phyloP scores from a whole-genome alignment of 192 early-diverging fungal species.

The Diversispora epigaea region DNA sequence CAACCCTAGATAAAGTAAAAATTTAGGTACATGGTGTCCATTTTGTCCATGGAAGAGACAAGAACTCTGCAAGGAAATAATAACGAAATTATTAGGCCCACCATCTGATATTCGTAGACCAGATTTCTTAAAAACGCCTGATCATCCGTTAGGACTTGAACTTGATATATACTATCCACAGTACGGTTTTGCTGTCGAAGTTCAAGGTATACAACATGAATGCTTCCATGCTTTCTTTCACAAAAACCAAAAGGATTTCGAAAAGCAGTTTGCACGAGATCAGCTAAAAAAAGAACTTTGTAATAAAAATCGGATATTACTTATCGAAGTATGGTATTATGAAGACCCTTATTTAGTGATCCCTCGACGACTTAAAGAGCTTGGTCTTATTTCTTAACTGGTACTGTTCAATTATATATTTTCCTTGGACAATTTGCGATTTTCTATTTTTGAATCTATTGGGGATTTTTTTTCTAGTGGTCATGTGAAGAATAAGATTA shows the following conservation, averaged over 20 bases:
- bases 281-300: constrained; percentile 18
- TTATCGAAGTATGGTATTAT: constrained; percentile 16
- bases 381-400: constrained; percentile 12
- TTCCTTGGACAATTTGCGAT: neutral
- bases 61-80: constrained; percentile 7
- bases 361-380: constrained; percentile 2
- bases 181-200: too few relatives aligned
- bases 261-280: constrained; percentile 12
- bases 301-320: constrained; percentile 12
- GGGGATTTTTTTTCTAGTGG: neutral
- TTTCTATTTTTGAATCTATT: too few relatives aligned
- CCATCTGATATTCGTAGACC: too few relatives aligned
- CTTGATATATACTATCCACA: constrained; percentile 27
- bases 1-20: constrained; percentile 17
- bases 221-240: neutral
- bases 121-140: neutral
- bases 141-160: constrained; percentile 27
- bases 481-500: neutral
- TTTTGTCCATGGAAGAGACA: constrained; percentile 8
- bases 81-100: neutral
- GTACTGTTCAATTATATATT: constrained; percentile 19
- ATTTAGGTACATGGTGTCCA: constrained; percentile 22
- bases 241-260: constrained; percentile 19
- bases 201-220: constrained; percentile 16
- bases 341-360: neutral